Percentiles rank a stretch among this genome's conserved stretches.
Evolutionary conservation across 306 rosid species (phyloP).

Genomic region (Acmispon strigosus): DNA sequence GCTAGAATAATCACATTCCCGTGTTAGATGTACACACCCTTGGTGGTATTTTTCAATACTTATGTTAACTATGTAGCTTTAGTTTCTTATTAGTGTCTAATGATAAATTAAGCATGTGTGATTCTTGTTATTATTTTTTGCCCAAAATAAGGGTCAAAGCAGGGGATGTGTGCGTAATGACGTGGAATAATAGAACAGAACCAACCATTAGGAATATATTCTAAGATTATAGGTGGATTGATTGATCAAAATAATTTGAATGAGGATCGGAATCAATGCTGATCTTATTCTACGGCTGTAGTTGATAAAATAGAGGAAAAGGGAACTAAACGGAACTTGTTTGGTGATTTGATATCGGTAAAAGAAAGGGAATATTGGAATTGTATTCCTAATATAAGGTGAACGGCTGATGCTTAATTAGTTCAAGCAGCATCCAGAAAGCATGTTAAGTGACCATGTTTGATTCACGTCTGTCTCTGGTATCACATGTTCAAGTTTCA

Average conservation of each 20-base stretch:
- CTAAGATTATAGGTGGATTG: not conserved
- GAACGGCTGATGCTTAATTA: constrained; percentile 21
- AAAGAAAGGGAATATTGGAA: constrained; percentile 32
- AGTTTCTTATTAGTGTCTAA: not conserved
- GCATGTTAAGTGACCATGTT: not conserved
- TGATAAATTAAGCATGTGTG: not conserved
- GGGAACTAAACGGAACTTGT: not conserved
- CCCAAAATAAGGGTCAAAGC: not conserved
- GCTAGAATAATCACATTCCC: too few species aligned
- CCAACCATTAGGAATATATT: constrained; percentile 17
- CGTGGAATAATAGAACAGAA: not conserved
- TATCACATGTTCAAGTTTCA: not conserved
- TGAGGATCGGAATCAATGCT: constrained; percentile 14
- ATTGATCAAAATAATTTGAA: not conserved
- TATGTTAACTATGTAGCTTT: not conserved
- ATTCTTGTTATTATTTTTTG: not conserved
- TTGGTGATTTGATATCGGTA: not conserved
- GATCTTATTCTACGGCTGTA: not conserved
- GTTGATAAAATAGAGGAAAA: not conserved
- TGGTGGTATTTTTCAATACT: too few species aligned
- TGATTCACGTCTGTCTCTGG: too few species aligned
- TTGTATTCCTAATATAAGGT: constrained; percentile 33
- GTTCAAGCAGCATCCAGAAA: constrained; percentile 11
- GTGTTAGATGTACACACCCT: too few species aligned
- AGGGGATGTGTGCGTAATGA: not conserved